Evolutionary conservation across 2,329 filamentous ascomycete species (phyloP), one percentile per base, ranked within the genome.

Genomic region (Saccharata proteae): DNA sequence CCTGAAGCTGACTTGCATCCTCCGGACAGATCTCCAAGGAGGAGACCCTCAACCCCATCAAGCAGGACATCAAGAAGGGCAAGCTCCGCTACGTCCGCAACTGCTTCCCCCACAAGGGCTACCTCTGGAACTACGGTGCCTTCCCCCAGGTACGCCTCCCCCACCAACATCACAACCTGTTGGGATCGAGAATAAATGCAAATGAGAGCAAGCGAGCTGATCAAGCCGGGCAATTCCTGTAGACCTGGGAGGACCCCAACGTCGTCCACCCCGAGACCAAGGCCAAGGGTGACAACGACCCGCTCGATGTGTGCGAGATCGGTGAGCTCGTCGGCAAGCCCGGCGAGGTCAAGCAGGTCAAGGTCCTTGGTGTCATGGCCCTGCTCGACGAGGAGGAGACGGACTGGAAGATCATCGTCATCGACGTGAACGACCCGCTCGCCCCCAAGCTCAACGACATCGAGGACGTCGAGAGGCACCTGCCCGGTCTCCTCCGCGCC

Each of bases 101-200:
- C 80, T 98, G 90, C 79, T 98, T 98, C 76, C 90, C 90, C 51
- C 90, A 98, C 80, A 96, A 98, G 77, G 90, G 90, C 47, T 98
- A 98, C 67, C 83, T 98, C 51, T 98, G 90, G 90, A 98, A 98
- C 77, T 98, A 98, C 67, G 90, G 90, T 68, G 86, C 86, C 63
- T 96, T 98, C 78, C 90, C 90, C 52, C 84, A 90, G 71, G 84
- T 90, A 71, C 56, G 71, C 52, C 34, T 32, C 20, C 40, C 38
- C 39, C 40, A 36, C 38, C 36, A 21, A 12, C 37, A 28, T 11
- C 21, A 38, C 28, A 28, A 31, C 37, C 50, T 56, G 43, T 54
- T 42, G 30, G 36, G 35, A 35, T 40, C n/a, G n/a, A n/a, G n/a
- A n/a, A n/a, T n/a, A n/a, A 22, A n/a, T 22, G 9, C 20, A 9